A percentile compares a stretch with the other conserved stretches of the same genome.
These are phyloP conservation scores for Phycomyces nitens DNA, from an alignment of 192 early-diverging fungal species.

Conservation along the genomic window DNA sequence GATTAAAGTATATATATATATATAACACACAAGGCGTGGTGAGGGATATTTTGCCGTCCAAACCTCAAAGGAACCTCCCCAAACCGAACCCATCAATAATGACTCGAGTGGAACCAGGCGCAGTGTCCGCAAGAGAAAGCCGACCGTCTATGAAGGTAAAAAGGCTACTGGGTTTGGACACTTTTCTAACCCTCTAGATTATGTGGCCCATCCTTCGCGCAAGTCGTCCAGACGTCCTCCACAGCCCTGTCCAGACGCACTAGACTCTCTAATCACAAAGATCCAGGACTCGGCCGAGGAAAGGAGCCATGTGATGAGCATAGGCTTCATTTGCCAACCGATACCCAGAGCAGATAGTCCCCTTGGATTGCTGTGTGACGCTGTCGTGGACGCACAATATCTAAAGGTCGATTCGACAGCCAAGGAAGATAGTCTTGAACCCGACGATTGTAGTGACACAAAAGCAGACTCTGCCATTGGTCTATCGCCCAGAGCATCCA, in stretches of 20 bases:
- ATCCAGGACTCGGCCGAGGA: neutral
- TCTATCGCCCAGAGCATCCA: conserved; percentile 7
- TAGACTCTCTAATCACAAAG: too few relatives aligned
- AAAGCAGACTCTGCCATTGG: conserved; percentile 19
- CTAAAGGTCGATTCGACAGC: conserved; percentile 10
- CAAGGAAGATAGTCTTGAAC: neutral
- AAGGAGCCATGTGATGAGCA: conserved; percentile 12
- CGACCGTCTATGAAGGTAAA: neutral
- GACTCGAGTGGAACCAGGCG: neutral
- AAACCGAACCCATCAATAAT: too few relatives aligned
- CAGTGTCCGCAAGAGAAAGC: neutral
- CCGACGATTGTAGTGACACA: conserved; percentile 8
- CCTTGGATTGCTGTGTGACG: conserved; percentile 20
- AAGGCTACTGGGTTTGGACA: neutral
- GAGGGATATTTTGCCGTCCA: neutral
- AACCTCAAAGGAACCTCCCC: too few relatives aligned
- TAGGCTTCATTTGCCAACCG: conserved; percentile 10
- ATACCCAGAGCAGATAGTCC: neutral
- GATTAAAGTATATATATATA: neutral
- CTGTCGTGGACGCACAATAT: conserved; percentile 24
- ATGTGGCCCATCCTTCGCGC: neutral
- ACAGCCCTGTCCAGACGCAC: neutral
- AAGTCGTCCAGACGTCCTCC: neutral
- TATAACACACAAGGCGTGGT: neutral
- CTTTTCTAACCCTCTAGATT: conserved; percentile 1